Conservation (phyloP, 2,329 filamentous ascomycete species). For the Lithohypha guttulata region DNA sequence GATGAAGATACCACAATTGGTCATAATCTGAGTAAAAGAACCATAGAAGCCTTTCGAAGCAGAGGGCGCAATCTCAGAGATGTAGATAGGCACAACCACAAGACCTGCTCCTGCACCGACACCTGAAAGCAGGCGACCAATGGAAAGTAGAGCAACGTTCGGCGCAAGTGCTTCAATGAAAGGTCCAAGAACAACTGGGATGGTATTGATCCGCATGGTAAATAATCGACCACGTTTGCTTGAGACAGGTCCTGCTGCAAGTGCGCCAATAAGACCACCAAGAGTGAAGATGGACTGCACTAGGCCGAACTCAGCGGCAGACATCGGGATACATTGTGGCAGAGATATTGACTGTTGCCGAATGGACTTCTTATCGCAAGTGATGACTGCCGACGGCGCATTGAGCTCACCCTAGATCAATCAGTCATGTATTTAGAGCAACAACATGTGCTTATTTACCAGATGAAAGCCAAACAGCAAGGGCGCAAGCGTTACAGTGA, state of each 20-base stretch:
- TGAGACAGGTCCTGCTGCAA: conserved; percentile 68
- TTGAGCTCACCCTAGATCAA: conserved; percentile 72
- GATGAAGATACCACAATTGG: conserved; percentile 78
- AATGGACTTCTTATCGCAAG: conserved; percentile 58
- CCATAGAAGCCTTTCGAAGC: conserved; percentile 67
- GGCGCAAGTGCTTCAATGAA: conserved; percentile 61
- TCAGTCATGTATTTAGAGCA: background rate
- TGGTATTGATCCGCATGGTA: conserved; percentile 64
- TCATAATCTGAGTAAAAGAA: conserved; percentile 81
- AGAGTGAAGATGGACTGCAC: conserved; percentile 86
- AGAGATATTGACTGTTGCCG: conserved; percentile 22
- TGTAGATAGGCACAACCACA: conserved; percentile 88
- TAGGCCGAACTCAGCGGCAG: conserved; percentile 65
- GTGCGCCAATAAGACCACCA: conserved; percentile 73
- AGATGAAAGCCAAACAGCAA: conserved; percentile 92
- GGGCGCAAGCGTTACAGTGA: conserved; percentile 70
- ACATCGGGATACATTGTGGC: conserved; percentile 80
- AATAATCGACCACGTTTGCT: conserved; percentile 64
- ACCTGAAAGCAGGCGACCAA: conserved; percentile 71
- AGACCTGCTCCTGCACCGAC: conserved; percentile 79
- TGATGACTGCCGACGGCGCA: conserved; percentile 86
- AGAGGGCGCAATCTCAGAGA: conserved; percentile 78
- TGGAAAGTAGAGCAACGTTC: conserved; percentile 54
- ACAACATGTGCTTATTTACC: conserved; percentile 40
- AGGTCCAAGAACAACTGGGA: conserved; percentile 68